Evolutionary conservation across 768 basidiomycete species (phyloP), one percentile per base, ranked within the genome.

Genomic region (Nidula microcarpa): DNA sequence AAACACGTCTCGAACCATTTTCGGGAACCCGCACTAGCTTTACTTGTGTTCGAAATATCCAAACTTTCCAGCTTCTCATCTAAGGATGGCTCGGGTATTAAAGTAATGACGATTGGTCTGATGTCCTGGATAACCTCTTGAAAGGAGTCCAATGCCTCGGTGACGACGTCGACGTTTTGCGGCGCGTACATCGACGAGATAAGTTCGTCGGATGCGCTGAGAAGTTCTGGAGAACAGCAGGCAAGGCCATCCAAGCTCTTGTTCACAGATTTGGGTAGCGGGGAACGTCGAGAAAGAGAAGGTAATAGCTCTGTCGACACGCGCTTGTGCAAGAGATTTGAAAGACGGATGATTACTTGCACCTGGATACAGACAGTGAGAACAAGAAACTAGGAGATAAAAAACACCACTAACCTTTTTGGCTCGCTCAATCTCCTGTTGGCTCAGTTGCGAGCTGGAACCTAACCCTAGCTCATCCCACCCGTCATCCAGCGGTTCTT

Each of bases 1-100:
- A 88, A 80, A 62, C 87, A 89, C 9, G 76, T 74, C 46, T 76
- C 73, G 60, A 86, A 86, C 86, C 89, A 89, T 60, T 75, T 82
- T 51, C 66, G 67, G 14, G 71, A 64, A 32, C 77, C 74, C 52
- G 66, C 72, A 50, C 16, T 41, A 11, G 11, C 37, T 41, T 11
- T 11, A 11, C 37, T 49, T 41, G 60, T 45, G 30, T 51, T 60
- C 33, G 67, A 64, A 14, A 73, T 36, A 13, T 63, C 61, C 47
- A 70, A 43, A n/a, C 51, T 53, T 35, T 63, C 61, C 50, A 75
- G 49, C 53, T 66, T 62, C 43, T 68, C 64, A 44, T 67, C 69
- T 45, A 75, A 50, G 37, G 59, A 56, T 14, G 54, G 47, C 41
- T 63, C 61, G 8, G 62, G 55, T 6, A 64, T 48, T 23, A 67